Conservation (phyloP, 495 filamentous ascomycete genomes). For the Thermochaetoides thermophila region DNA sequence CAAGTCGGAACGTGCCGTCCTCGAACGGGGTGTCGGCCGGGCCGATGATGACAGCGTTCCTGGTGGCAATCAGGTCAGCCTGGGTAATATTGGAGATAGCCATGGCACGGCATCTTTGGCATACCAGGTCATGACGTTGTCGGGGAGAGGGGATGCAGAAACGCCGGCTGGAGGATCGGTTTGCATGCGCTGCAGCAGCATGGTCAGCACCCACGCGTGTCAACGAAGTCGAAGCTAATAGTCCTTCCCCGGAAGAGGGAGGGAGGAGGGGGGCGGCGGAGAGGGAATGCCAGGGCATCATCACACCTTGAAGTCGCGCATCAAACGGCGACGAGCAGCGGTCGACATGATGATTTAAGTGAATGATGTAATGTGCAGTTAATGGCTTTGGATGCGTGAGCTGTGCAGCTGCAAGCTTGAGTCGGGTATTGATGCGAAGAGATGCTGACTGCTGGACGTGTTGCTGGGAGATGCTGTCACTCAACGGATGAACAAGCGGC, state of each 20-base stretch:
- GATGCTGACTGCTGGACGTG: too few species aligned
- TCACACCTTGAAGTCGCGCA: constrained; percentile 95
- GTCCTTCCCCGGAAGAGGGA: too few species aligned
- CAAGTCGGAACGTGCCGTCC: constrained; percentile 91
- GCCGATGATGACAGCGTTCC: constrained; percentile 98
- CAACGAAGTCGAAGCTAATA: too few species aligned
- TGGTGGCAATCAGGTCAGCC: constrained; percentile 20
- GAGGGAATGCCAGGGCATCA: too few species aligned
- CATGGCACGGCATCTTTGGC: constrained; percentile 5
- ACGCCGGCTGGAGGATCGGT: constrained; percentile 96
- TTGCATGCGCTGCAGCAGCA: constrained; percentile 73
- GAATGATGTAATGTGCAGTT: too few species aligned
- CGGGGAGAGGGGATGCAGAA: constrained; percentile 87
- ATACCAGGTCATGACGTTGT: constrained; percentile 99
- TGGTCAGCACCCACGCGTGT: constrained; percentile 7
- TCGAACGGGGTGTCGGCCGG: constrained; percentile 97
- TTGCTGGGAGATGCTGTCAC: too few species aligned
- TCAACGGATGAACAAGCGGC: too few species aligned
- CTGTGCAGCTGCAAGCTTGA: neutral
- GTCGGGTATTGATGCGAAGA: too few species aligned
- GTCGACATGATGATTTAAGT: constrained; percentile 65
- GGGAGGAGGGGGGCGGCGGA: constrained; percentile 2
- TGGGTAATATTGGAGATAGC: neutral
- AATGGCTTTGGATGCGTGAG: neutral
- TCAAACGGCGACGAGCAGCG: constrained; percentile 81